A percentile compares a stretch with the other conserved stretches of the same genome.
phyloP scores from a whole-genome alignment of 2,329 filamentous ascomycete species.

The Neurospora sp. region DNA sequence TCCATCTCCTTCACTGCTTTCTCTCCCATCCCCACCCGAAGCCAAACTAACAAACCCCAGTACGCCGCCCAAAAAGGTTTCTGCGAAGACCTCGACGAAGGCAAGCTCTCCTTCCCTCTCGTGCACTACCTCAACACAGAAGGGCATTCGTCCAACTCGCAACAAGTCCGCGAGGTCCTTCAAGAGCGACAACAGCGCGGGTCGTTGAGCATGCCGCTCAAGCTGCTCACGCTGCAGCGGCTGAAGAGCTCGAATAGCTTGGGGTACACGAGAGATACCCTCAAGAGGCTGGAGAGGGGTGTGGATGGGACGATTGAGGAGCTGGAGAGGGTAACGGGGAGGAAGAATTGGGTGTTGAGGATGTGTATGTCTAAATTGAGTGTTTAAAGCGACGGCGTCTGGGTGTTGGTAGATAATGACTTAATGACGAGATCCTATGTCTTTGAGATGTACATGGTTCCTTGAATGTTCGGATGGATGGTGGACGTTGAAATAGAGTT shows the following conservation, averaged over 20 bases:
- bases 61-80: slow-evolving; percentile 5
- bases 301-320: neutral
- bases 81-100: slow-evolving; percentile 6
- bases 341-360: slow-evolving; percentile 3
- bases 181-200: neutral
- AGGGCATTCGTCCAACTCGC: too few species aligned
- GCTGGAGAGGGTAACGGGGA: neutral
- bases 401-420: neutral
- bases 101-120: slow-evolving; percentile 5
- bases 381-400: neutral
- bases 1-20: neutral
- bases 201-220: neutral
- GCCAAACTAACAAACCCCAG: neutral
- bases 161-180: neutral
- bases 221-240: neutral
- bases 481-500: too few species aligned
- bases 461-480: too few species aligned
- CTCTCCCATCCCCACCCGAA: too few species aligned
- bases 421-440: too few species aligned
- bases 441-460: too few species aligned
- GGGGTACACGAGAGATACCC: neutral
- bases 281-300: neutral
- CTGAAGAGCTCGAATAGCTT: neutral
- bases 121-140: slow-evolving; percentile 1
- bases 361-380: slow-evolving; percentile 1